phyloP scores from a whole-genome alignment of 495 filamentous ascomycete species.

The Penicillium goetzii region DNA sequence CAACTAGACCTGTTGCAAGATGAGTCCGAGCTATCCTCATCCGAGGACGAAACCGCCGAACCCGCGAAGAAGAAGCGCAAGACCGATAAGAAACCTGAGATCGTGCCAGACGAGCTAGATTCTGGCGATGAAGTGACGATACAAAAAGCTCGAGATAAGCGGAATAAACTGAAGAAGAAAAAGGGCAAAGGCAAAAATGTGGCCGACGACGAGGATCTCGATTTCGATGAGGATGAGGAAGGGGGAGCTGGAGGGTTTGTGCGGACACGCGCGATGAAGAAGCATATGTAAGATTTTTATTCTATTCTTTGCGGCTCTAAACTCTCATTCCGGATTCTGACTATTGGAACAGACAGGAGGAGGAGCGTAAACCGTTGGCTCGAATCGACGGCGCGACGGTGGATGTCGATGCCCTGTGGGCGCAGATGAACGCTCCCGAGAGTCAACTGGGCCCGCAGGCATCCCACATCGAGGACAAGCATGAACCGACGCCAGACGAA shows the following conservation, averaged over 20 bases:
- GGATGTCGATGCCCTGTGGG: constrained; percentile 91
- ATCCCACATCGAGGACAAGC: constrained; percentile 22
- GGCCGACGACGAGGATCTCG: constrained; percentile 55
- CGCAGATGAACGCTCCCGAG: constrained; percentile 66
- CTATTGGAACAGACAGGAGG: constrained; percentile 54
- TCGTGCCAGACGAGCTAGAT: constrained; percentile 45
- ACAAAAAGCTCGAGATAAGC: constrained; percentile 58
- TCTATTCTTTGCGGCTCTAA: constrained; percentile 11
- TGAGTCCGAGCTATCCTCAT: constrained; percentile 45
- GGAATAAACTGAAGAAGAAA: constrained; percentile 54
- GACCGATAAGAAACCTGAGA: constrained; percentile 31
- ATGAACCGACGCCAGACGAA: constrained; percentile 20
- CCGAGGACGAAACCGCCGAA: constrained; percentile 38
- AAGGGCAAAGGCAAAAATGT: constrained; percentile 37
- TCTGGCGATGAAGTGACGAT: constrained; percentile 85
- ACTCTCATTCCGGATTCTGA: constrained; percentile 15
- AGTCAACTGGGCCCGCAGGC: constrained; percentile 20
- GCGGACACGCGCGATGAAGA: constrained; percentile 77
- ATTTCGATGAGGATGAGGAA: constrained; percentile 60
- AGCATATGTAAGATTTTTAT: constrained; percentile 50
- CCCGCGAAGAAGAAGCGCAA: constrained; percentile 50
- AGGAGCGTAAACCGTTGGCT: constrained; percentile 61
- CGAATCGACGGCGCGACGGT: constrained; percentile 72
- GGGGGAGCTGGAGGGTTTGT: constrained; percentile 79
- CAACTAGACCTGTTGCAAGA: constrained; percentile 61